A percentile compares a stretch with the other conserved stretches of the same genome.
These are phyloP conservation scores for Plasmodium chabaudi DNA, from an alignment of 169 alveolate species.

Conservation along the genomic window DNA sequence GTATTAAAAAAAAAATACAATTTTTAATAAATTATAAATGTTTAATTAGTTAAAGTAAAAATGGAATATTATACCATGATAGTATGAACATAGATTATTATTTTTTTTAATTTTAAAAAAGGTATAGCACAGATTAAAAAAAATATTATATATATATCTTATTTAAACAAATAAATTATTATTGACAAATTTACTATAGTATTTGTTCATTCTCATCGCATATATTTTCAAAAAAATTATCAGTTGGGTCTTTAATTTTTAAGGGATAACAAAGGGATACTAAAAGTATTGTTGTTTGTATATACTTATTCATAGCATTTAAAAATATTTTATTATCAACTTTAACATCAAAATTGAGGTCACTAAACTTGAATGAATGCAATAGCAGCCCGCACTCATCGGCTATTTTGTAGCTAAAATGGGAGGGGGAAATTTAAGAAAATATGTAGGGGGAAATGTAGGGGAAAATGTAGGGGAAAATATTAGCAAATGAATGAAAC, in stretches of 20 bases:
- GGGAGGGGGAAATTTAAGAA: background rate
- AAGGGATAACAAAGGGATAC: conserved; percentile 52
- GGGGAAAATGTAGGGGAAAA: background rate
- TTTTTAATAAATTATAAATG: no score
- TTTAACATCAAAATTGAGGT: conserved; percentile 21
- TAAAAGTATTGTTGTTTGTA: conserved; percentile 37
- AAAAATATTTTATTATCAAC: conserved; percentile 37
- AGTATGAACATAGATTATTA: no score
- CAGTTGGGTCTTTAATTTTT: conserved; percentile 13
- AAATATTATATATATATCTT: no score
- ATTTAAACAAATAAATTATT: no score
- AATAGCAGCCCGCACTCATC: conserved; percentile 56
- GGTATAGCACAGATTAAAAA: no score
- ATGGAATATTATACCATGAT: no score
- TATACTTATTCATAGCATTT: conserved; percentile 37
- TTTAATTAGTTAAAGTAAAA: no score
- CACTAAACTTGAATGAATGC: conserved; percentile 60
- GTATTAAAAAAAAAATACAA: no score
- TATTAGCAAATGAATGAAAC: no score
- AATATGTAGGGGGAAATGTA: background rate
- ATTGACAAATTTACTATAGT: no score
- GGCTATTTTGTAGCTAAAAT: conserved; percentile 51
- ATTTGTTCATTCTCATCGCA: conserved; percentile 1
- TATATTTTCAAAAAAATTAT: conserved; percentile 35
- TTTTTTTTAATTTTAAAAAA: no score